Base-by-base conservation (phyloP, 495 filamentous ascomycete species). In the Penicillium chermesinum region DNA sequence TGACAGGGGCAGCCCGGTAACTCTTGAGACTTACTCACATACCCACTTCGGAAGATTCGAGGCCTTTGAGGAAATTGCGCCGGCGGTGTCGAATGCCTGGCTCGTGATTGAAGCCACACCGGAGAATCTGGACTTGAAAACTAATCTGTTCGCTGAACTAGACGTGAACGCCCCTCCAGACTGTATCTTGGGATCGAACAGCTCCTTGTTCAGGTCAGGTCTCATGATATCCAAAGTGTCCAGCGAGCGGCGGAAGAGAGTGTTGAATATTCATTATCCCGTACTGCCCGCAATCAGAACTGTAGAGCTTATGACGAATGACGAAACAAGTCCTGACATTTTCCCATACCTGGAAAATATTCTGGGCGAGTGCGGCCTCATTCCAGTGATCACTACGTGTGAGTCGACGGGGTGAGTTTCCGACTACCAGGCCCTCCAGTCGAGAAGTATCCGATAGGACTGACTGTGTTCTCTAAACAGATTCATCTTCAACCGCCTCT, bases 401-500 rank as follows among this genome's bases (percentile, higher is more conserved):
- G 75, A 83, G 48, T 75, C 71, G 4, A 77, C 73, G 3, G 79
- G 79, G 46, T 69, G 40, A n/a, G 54, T 49, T 44, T 41, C 16
- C 9, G 34, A 1, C 6, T 1, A 1, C 10, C 17, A 19, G 35
- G 1, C 18, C 6, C 20, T 40, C 6, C n/a, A 40, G 38, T 5
- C 17, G 9, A 7, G 9, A 18, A 7, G 19, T 16, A 15, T 27
- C 3, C 21, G 14, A 14, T 17, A 21, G 2, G 22, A 14, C 18
- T 41, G 27, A 20, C 13, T 22, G 10, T 4, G n/a, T 6, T 15
- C 8, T 42, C 15, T 22, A 22, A 17, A 20, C 25, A 69, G 63
- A 7, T 75, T 81, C 52, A 70, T 83, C 16, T 75, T 79, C 58
- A 80, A 80, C 42, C 74, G 79, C 0, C 64, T 83, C 16, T 83